Evolutionary conservation across 345 rosid genomes (phyloP).

Genomic region (Leavenworthia alabamica): DNA sequence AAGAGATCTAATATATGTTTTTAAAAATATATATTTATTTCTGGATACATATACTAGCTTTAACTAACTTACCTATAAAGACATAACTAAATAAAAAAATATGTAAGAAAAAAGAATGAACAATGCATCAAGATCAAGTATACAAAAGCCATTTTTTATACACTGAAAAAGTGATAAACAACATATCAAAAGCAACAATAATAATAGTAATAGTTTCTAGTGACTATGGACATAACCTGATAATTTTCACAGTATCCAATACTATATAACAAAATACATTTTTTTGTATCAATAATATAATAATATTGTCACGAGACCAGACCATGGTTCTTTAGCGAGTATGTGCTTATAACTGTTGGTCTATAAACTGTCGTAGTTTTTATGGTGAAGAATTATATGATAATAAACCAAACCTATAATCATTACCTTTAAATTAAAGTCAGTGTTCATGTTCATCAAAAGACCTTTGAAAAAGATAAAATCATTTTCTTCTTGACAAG

Average conservation of each 20-base stretch:
- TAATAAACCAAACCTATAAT: slow-evolving; percentile 21
- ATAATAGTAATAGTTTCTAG: slow-evolving; percentile 18
- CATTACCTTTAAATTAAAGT: slow-evolving; percentile 25
- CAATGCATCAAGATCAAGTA: neutral
- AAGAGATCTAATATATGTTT: too few species aligned
- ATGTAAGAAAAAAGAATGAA: neutral
- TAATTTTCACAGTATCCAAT: slow-evolving; percentile 25
- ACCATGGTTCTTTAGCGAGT: slow-evolving; percentile 19
- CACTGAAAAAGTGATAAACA: slow-evolving; percentile 28
- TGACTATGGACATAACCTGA: slow-evolving; percentile 28
- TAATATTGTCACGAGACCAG: slow-evolving; percentile 22
- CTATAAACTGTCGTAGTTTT: slow-evolving; percentile 17
- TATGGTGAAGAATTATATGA: slow-evolving; percentile 13
- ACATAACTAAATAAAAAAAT: neutral
- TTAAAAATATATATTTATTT: too few species aligned
- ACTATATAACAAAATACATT: slow-evolving; percentile 14
- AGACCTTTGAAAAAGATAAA: slow-evolving; percentile 24
- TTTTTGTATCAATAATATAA: neutral
- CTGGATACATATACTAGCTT: neutral
- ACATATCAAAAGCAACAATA: slow-evolving; percentile 26
- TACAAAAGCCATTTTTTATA: slow-evolving; percentile 15
- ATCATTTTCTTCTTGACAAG: slow-evolving; percentile 27
- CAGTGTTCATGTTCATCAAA: slow-evolving; percentile 23
- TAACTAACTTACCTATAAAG: slow-evolving; percentile 23
- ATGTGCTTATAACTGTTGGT: slow-evolving; percentile 21